Conservation (phyloP, 169 alveolate genomes). For the Eimeria mitis region DNA sequence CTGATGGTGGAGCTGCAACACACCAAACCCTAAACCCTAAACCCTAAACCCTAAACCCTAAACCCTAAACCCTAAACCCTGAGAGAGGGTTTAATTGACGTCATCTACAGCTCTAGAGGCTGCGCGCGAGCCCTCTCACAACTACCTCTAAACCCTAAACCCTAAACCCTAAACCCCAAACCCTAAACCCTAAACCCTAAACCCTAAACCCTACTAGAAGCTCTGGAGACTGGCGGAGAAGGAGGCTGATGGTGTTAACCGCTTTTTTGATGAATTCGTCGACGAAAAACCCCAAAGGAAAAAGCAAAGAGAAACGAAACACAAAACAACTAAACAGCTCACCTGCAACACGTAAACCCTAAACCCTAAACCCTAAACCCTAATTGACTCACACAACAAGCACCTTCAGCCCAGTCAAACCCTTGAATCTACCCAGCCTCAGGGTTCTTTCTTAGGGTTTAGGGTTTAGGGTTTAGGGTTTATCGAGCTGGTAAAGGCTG, state of each 20-base stretch:
- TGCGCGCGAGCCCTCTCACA: too few species aligned
- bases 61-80: constrained; percentile 22
- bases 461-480: constrained; percentile 1
- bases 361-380: constrained; percentile 47
- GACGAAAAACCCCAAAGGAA: constrained; percentile 33
- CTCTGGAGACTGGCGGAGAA: not conserved
- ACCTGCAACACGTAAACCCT: constrained; percentile 23
- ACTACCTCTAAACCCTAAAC: constrained; percentile 83
- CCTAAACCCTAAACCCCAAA: constrained; percentile 29
- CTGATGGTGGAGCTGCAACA: constrained; percentile 29
- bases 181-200: constrained; percentile 50
- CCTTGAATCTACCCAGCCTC: not conserved
- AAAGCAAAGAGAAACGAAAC: not conserved
- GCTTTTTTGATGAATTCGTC: not conserved
- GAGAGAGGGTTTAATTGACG: too few species aligned
- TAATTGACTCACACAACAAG: not conserved
- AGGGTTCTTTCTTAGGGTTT: not conserved
- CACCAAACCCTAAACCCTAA: not conserved
- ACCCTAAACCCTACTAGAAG: not conserved
- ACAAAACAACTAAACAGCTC: constrained; percentile 73
- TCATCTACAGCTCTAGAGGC: too few species aligned
- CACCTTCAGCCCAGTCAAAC: too few species aligned
- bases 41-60: constrained; percentile 24
- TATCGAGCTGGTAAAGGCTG: not conserved
- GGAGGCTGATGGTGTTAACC: not conserved